A percentile compares a stretch with the other conserved stretches of the same genome.
Evolutionary conservation across 345 rosid genomes (phyloP).

Genomic region (Eutrema heterophyllum): DNA sequence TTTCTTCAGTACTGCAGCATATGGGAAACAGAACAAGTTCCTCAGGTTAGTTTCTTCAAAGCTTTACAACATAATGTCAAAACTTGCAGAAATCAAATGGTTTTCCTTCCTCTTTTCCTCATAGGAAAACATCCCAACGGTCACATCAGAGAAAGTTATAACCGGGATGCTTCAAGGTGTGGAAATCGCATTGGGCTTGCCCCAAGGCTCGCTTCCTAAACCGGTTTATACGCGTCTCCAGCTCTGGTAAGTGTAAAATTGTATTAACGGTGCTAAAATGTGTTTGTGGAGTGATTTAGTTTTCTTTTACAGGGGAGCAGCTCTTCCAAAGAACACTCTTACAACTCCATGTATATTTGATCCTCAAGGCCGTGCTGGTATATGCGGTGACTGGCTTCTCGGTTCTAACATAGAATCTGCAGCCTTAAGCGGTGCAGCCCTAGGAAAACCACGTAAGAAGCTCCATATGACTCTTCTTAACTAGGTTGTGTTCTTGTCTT

Average conservation of each 20-base stretch:
- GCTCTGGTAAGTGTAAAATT: slow-evolving; percentile 53
- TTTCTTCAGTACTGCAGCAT: slow-evolving; percentile 75
- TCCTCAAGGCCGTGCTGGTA: slow-evolving; percentile 86
- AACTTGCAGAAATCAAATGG: background rate
- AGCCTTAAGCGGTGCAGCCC: slow-evolving; percentile 79
- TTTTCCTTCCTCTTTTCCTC: background rate
- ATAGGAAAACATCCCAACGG: slow-evolving; percentile 77
- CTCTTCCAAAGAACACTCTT: slow-evolving; percentile 75
- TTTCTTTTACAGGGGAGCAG: slow-evolving; percentile 70
- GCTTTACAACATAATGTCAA: background rate
- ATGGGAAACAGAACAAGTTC: slow-evolving; percentile 83
- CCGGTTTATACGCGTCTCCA: slow-evolving; percentile 61
- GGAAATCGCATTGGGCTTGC: slow-evolving; percentile 62
- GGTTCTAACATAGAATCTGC: slow-evolving; percentile 89
- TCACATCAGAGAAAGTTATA: slow-evolving; percentile 71
- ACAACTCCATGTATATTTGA: slow-evolving; percentile 72
- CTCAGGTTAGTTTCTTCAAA: slow-evolving; percentile 49
- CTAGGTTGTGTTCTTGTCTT: background rate
- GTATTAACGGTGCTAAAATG: background rate
- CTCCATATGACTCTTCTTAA: background rate
- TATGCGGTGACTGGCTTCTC: slow-evolving; percentile 90
- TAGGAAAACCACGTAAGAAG: slow-evolving; percentile 66
- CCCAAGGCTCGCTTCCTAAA: slow-evolving; percentile 54
- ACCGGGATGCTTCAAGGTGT: slow-evolving; percentile 71
- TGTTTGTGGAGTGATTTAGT: background rate